Conservation (phyloP, 495 filamentous ascomycete genomes). For the Penicillium chermesinum region DNA sequence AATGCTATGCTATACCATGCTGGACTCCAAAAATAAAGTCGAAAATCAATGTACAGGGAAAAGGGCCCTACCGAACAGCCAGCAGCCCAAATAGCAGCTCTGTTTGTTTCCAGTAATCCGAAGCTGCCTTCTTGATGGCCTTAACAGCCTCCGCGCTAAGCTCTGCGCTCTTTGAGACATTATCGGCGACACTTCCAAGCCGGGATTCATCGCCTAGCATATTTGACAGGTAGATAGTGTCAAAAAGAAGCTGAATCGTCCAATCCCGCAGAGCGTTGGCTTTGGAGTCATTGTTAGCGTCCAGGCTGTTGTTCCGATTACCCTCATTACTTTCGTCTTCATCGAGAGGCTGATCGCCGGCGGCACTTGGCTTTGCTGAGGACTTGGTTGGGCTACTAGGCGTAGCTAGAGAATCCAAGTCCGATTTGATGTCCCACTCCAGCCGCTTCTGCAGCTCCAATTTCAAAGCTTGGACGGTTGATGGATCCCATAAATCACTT, state of each 20-base stretch:
- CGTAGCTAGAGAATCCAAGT: constrained; percentile 18
- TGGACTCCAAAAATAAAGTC: too few relatives aligned
- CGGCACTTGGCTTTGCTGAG: neutral
- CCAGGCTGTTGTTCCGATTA: neutral
- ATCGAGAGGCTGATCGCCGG: constrained; percentile 1
- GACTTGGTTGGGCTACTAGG: constrained; percentile 3
- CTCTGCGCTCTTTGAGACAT: constrained; percentile 42
- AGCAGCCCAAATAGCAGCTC: constrained; percentile 66
- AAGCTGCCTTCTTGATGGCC: constrained; percentile 50
- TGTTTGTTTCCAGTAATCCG: constrained; percentile 78
- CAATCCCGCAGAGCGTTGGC: constrained; percentile 42
- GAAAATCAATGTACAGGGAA: neutral
- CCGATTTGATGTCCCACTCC: constrained; percentile 15
- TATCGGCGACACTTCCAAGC: constrained; percentile 42
- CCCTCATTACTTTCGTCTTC: constrained; percentile 3
- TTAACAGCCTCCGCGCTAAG: constrained; percentile 41
- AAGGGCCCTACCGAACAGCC: constrained; percentile 12
- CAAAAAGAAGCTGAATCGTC: constrained; percentile 73
- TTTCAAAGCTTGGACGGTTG: constrained; percentile 62
- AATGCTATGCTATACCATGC: too few relatives aligned
- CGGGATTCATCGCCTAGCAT: constrained; percentile 37
- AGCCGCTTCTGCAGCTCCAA: constrained; percentile 36
- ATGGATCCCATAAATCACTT: constrained; percentile 76
- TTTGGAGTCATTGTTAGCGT: neutral
- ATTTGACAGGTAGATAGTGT: constrained; percentile 60